Base-by-base conservation (phyloP, 768 basidiomycete genomes). In the Solioccasus polychromus region DNA sequence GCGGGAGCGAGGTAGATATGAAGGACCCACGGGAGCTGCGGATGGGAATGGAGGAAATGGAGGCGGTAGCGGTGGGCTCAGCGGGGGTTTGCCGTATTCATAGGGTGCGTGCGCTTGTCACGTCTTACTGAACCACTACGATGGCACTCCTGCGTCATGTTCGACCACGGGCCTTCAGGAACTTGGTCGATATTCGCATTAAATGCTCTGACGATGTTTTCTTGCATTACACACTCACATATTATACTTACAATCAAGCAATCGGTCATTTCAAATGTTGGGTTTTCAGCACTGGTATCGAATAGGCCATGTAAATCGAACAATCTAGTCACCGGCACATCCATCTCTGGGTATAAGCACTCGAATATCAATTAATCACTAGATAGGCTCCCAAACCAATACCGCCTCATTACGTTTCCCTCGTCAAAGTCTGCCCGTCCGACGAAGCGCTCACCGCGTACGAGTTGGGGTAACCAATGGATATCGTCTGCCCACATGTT, bases 361-460 rank as follows among this genome's bases (percentile, higher is more conserved):
- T 11, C 26, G 6, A 11, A 11, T 14, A 22, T 18, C 14, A n/a
- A 24, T 24, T n/a, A 19, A 12, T 2, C 35, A 12, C 25, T 23
- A 31, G 30, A 29, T 23, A 55, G 47, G 14, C 86, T 89, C 63
- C 82, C 92, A 77, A 92, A 95, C 55, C 82, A 78, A 59, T 82
- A 75, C 34, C 82, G 82, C 26, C 75, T 78, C 68, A 88, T 89
- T 23, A 77, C 79, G 68, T 88, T 90, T 71, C 91, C 90, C 57
- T 81, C 79, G 53, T 92, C 90, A 18, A 76, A 72, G 52, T 81
- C 78, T 0, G 69, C 71, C 1, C 79, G 67, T 6, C 78, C 79
- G n/a, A 73, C 60, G 45, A 80, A 80, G 18, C 43, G 59, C 15
- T 58, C 61, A 8, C 66, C 63, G 7, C 65, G 53, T 7, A 76